Evolutionary conservation across 306 rosid species (phyloP).

Genomic region (Acmispon strigosus): DNA sequence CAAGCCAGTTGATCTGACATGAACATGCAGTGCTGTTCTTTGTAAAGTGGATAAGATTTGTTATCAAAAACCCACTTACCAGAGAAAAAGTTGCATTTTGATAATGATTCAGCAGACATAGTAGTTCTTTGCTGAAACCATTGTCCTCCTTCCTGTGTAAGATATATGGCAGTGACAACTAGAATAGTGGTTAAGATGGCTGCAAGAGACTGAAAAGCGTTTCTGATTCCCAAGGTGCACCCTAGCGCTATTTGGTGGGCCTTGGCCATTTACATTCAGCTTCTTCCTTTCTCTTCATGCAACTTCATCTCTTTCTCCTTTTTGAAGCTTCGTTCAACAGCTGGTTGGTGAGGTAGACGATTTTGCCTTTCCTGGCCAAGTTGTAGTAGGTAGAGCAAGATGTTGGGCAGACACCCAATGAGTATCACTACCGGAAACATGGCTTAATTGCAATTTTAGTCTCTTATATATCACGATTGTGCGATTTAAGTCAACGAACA

Average conservation of each 20-base stretch:
- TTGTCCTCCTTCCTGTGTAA: slow-evolving; percentile 39
- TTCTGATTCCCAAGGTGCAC: slow-evolving; percentile 43
- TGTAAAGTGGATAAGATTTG: slow-evolving; percentile 60
- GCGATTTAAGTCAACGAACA: no score
- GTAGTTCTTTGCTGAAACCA: slow-evolving; percentile 10
- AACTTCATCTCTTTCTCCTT: slow-evolving; percentile 1
- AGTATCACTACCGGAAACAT: no score
- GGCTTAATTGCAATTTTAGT: no score
- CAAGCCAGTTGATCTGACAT: slow-evolving; percentile 93
- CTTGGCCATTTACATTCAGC: slow-evolving; percentile 28
- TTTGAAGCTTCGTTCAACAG: slow-evolving; percentile 21
- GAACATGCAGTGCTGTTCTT: slow-evolving; percentile 50
- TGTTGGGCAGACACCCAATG: background rate
- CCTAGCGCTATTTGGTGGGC: slow-evolving; percentile 20
- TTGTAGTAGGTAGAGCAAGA: slow-evolving; percentile 25
- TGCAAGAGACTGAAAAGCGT: slow-evolving; percentile 43
- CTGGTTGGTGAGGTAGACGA: slow-evolving; percentile 35
- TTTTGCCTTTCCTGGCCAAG: slow-evolving; percentile 13
- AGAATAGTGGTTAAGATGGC: slow-evolving; percentile 38
- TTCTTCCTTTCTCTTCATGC: background rate
- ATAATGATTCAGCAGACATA: background rate
- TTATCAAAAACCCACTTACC: slow-evolving; percentile 79
- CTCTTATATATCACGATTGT: no score
- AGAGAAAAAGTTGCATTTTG: slow-evolving; percentile 46
- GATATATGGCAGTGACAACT: slow-evolving; percentile 42